phyloP scores from a whole-genome alignment of 2,329 filamentous ascomycete species.

The Fusarium proliferatum region DNA sequence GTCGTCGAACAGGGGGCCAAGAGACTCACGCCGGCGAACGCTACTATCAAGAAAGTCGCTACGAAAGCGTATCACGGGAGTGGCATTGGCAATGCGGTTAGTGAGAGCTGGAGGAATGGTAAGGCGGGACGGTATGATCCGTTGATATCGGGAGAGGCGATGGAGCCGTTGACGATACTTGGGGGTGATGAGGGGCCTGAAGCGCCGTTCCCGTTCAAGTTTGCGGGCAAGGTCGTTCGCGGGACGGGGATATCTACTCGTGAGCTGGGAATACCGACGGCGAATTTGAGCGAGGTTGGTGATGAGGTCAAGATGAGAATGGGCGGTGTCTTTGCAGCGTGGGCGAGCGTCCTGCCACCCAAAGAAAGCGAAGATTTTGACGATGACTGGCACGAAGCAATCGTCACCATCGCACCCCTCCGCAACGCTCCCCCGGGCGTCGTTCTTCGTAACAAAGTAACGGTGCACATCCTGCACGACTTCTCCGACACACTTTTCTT shows the following conservation, averaged over 20 bases:
- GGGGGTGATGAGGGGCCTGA: constrained; percentile 63
- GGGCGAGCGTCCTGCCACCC: constrained; percentile 60
- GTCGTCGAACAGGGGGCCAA: constrained; percentile 56
- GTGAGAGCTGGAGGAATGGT: constrained; percentile 52
- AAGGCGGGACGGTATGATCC: constrained; percentile 52
- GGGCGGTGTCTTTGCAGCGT: constrained; percentile 73
- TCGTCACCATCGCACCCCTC: constrained; percentile 67
- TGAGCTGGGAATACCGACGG: constrained; percentile 62
- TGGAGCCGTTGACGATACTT: constrained; percentile 52
- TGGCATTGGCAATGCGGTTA: constrained; percentile 43
- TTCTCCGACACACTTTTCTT: constrained; percentile 57
- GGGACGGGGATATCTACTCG: constrained; percentile 56
- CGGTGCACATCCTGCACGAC: constrained; percentile 65
- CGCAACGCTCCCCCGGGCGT: constrained; percentile 59
- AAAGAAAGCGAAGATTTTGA: constrained; percentile 49
- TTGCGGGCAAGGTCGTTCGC: constrained; percentile 59
- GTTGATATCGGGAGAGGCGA: constrained; percentile 47
- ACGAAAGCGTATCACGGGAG: constrained; percentile 50
- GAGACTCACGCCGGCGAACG: constrained; percentile 49
- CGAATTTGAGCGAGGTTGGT: constrained; percentile 64
- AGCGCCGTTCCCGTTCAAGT: constrained; percentile 64
- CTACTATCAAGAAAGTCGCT: constrained; percentile 53
- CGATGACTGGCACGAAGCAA: constrained; percentile 66
- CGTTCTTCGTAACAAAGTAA: constrained; percentile 61
- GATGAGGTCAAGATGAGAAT: constrained; percentile 65